Evolutionary conservation across 352 stramenopile species (phyloP), one percentile per base, ranked within the genome.

Genomic region (Thalassiosira mediterranea): DNA sequence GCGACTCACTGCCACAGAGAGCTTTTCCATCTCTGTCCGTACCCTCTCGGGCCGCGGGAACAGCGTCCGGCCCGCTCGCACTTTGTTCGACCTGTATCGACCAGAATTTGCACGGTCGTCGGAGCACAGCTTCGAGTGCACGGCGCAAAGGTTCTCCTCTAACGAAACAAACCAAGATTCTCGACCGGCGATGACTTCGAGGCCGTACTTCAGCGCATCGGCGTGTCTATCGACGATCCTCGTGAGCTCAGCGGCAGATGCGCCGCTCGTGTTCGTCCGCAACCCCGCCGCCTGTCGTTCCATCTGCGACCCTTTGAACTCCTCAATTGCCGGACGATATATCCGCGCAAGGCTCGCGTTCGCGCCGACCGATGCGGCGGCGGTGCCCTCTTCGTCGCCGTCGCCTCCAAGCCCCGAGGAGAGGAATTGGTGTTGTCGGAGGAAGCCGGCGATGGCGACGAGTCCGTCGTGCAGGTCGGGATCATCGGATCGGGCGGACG

Each of bases 241-340:
- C 19, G 21, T 26, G 0, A 68, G 48, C 19, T 48, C 15, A 38
- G 49, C 47, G 0, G 63, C 56, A 48, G 46, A 37, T 59, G 72
- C 57, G 40, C 62, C 17, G n/a, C 49, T 58, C 1, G 69, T 42
- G 72, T 86, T 83, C 5, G 58, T 71, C 4, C 38, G 37, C 15
- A 86, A 47, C 15, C 32, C 56, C 17, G 73, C 68, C 23, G 53
- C 72, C 74, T 86, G 78, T 34, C 68, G 63, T 49, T 77, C 67
- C 37, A 83, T 31, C 71, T 86, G 78, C 2, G 68, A 64, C 4
- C 8, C 34, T 54, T 59, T 17, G 51, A 86, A 86, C 60, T 86
- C 78, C 51, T 53, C 23, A 3, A 82, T 19, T 48, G 72, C 49
- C 37, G 26, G 46, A 8, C 13, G 21, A 5, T 54, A 54, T 2